phyloP scores from a whole-genome alignment of 352 stramenopile genomes.

The Thalassiosira hispida region DNA sequence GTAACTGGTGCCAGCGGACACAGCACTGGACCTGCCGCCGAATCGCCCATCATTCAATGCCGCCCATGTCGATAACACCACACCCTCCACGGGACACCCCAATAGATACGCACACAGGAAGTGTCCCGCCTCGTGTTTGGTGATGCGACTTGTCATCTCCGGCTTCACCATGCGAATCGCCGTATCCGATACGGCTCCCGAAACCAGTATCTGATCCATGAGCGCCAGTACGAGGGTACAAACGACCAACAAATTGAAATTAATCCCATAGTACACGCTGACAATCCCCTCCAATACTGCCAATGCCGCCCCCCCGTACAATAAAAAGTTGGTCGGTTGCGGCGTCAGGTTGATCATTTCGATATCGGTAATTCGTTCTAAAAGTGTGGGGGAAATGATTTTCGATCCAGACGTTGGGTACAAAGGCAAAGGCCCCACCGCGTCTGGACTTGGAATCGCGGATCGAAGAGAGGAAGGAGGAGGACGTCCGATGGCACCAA shows the following conservation, averaged over 20 bases:
- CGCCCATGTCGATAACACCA: conserved; percentile 79
- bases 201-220: conserved; percentile 69
- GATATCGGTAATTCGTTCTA: conserved; percentile 75
- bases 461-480: conserved; percentile 6
- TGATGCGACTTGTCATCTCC: conserved; percentile 72
- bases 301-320: conserved; percentile 62
- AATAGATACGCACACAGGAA: conserved; percentile 87
- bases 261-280: conserved; percentile 53
- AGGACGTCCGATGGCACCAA: conserved; percentile 61
- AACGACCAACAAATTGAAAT: conserved; percentile 73
- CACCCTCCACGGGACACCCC: conserved; percentile 86
- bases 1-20: conserved; percentile 84
- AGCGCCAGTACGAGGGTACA: conserved; percentile 57
- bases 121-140: conserved; percentile 84
- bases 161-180: conserved; percentile 60
- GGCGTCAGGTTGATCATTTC: conserved; percentile 78
- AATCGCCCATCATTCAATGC: conserved; percentile 75
- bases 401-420: conserved; percentile 67
- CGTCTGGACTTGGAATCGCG: neutral
- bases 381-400: conserved; percentile 63
- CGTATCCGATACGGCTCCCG: conserved; percentile 80
- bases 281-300: conserved; percentile 71
- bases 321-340: conserved; percentile 69
- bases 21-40: conserved; percentile 44
- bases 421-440: conserved; percentile 25